Evolutionary conservation across 2,329 filamentous ascomycete genomes (phyloP).

Genomic region (Corinectria fuckeliana): DNA sequence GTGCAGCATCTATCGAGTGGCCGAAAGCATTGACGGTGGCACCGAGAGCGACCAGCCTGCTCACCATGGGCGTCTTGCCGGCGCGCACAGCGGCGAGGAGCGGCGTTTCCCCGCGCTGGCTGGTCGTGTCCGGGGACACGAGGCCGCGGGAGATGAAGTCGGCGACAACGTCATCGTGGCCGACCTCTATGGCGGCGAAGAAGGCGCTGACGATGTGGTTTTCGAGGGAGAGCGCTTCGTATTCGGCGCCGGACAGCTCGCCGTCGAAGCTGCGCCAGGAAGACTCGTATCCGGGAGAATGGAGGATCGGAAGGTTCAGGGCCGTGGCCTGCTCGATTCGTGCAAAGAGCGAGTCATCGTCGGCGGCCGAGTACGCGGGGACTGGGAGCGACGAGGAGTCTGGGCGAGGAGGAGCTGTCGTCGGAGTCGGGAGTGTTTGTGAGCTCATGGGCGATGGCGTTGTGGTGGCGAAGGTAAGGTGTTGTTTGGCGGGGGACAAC

Average conservation of each 20-base stretch:
- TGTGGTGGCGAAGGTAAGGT: not conserved
- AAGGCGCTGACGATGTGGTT: conserved; percentile 41
- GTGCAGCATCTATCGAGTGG: no score
- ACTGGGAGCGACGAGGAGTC: conserved; percentile 2
- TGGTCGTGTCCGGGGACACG: conserved; percentile 47
- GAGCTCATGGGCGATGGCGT: not conserved
- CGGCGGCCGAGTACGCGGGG: conserved; percentile 26
- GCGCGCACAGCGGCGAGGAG: conserved; percentile 45
- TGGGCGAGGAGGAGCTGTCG: not conserved
- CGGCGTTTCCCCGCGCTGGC: conserved; percentile 40
- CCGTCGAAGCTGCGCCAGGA: not conserved
- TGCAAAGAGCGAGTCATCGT: conserved; percentile 26
- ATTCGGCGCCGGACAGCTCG: not conserved
- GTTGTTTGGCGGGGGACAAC: no score
- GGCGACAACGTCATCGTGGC: conserved; percentile 38
- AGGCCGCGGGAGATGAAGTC: conserved; percentile 43
- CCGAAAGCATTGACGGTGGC: conserved; percentile 43
- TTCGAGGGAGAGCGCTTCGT: conserved; percentile 25
- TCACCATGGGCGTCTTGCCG: conserved; percentile 42
- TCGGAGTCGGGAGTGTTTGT: conserved; percentile 8
- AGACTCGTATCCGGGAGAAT: conserved; percentile 1
- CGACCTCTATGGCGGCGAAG: conserved; percentile 38
- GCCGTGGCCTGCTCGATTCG: conserved; percentile 28
- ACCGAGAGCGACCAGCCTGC: conserved; percentile 44
- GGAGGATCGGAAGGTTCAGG: conserved; percentile 31